phyloP scores from a whole-genome alignment of 228 moss, liverwort and hornwort species.

The Sphagnum fallax region DNA sequence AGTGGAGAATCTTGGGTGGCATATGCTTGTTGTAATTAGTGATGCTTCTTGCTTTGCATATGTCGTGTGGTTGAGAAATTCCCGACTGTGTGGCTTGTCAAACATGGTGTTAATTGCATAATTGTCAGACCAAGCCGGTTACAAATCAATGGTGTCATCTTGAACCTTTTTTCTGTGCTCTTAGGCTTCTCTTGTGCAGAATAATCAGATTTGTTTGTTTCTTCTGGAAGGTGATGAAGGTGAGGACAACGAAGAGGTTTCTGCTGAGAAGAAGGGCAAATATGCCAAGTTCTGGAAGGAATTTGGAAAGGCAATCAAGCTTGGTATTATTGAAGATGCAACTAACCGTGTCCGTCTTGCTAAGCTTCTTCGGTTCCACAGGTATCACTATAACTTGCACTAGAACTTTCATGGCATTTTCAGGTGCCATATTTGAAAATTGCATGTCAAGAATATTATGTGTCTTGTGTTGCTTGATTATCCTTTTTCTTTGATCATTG shows the following conservation, averaged over 20 bases:
- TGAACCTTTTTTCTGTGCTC: too few species aligned
- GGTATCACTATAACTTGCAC: conserved; percentile 19
- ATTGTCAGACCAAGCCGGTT: too few species aligned
- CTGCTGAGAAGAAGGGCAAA: conserved; percentile 56
- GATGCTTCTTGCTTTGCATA: too few species aligned
- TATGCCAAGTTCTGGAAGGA: conserved; percentile 78
- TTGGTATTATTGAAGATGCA: conserved; percentile 78
- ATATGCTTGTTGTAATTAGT: too few species aligned
- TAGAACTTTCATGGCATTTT: not conserved
- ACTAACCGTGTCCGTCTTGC: conserved; percentile 57
- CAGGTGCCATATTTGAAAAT: not conserved
- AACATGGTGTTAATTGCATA: too few species aligned
- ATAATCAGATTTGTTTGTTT: not conserved
- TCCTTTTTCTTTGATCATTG: not conserved
- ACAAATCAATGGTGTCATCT: too few species aligned
- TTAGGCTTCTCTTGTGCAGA: too few species aligned
- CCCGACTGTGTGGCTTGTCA: too few species aligned
- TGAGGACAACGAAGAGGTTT: conserved; percentile 28
- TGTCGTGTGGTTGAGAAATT: too few species aligned
- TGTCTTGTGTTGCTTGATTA: not conserved
- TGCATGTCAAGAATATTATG: not conserved
- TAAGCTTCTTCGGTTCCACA: conserved; percentile 71
- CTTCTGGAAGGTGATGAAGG: conserved; percentile 8
- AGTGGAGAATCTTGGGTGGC: too few species aligned
- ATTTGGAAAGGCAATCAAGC: conserved; percentile 79